Evolutionary conservation across 2,329 filamentous ascomycete species (phyloP), one percentile per base, ranked within the genome.

Genomic region (Alternaria longipes): DNA sequence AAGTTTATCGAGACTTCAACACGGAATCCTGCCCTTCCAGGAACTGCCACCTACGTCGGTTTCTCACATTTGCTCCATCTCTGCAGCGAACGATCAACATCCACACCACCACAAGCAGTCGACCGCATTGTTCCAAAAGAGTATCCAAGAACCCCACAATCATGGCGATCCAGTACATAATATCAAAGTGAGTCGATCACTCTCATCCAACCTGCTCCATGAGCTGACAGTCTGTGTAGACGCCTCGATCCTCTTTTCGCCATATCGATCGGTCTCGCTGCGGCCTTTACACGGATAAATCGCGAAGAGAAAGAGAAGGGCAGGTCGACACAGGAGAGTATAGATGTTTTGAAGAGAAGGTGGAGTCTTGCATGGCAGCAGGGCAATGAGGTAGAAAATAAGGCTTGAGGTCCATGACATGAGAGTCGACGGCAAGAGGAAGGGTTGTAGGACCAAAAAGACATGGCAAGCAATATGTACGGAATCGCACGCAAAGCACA

Each of bases 221-320:
- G 22, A 18, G 9, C 8, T 49, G 20, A 34, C 47, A 58, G 5
- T 32, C 34, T 47, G 34, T 54, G 16, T 51, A 84, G 82, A 71
- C 68, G 74, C 47, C 77, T 84, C 54, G 83, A 85, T 59, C 83
- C 83, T 38, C 57, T 84, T 55, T 85, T 84, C 71, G 82, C 83
- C 32, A 67, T 84, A 53, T 76, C 76, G n/a, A 81, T 84, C 56
- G 83, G 83, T 51, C 64, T 80, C 53, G 74, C 78, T 0, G 83
- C 83, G 8, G 82, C 82, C 14, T 70, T 66, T 5, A 77, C 76
- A 50, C 73, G 78, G 24, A 79, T 80, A 45, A 72, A 79, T 47
- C 78, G 83, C 16, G 83, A 85, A 63, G 82, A 85, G 65, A 81
- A 80, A 57, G 82, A 81, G 63, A 82, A 81, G 64, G 82, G 81